Conservation (phyloP, 2,329 filamentous ascomycete species). For the Nothomitra cinnamomea region DNA sequence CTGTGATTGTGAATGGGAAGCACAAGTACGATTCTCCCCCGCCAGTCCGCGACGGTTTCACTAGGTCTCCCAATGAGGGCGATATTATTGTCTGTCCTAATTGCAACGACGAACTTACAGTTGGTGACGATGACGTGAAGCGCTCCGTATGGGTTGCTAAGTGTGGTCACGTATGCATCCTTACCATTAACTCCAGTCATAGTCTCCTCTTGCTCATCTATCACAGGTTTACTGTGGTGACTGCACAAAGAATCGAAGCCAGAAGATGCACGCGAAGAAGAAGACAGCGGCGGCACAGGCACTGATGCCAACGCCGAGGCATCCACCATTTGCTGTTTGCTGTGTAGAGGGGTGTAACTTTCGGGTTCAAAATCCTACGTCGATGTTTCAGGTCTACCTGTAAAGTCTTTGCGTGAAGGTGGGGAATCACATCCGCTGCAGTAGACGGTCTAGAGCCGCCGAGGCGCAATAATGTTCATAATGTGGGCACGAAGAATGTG, state of each 20-base stretch:
- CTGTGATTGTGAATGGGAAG: conserved; percentile 22
- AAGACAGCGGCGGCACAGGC: background rate
- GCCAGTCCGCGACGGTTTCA: conserved; percentile 61
- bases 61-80: conserved; percentile 54
- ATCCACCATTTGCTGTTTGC: conserved; percentile 5
- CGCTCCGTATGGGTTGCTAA: conserved; percentile 83
- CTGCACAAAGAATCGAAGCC: conserved; percentile 24
- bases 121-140: conserved; percentile 49
- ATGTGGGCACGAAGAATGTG: background rate
- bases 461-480: background rate
- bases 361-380: background rate
- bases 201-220: conserved; percentile 6
- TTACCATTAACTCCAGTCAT: conserved; percentile 5
- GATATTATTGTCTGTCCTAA: conserved; percentile 68
- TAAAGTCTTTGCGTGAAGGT: background rate
- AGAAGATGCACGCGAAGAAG: background rate
- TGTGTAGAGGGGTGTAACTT: conserved; percentile 3
- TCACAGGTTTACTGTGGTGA: conserved; percentile 34
- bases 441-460: background rate
- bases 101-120: conserved; percentile 69
- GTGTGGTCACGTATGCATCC: conserved; percentile 71
- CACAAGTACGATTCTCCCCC: conserved; percentile 45
- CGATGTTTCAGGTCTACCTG: conserved; percentile 5
- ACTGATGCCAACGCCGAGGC: background rate
- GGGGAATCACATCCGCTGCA: background rate